Evolutionary conservation across 1,284 basidiomycete genomes (phyloP).

Genomic region (Retiboletus fuscus): DNA sequence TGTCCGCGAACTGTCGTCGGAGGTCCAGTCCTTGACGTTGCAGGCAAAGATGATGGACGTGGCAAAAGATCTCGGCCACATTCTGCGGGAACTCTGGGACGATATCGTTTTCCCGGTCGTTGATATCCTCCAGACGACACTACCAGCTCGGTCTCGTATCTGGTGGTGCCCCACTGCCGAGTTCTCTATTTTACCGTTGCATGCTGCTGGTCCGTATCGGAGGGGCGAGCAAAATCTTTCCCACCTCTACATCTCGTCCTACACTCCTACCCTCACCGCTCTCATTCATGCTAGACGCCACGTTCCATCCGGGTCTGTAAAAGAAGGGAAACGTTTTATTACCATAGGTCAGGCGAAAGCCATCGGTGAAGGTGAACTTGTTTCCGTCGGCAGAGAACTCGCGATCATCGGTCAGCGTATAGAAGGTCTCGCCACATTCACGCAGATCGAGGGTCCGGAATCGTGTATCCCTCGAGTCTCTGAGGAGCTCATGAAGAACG

Average conservation of each 20-base stretch:
- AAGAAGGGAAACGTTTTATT: too few relatives aligned
- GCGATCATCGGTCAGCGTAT: too few relatives aligned
- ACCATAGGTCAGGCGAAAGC: too few relatives aligned
- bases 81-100: conserved; percentile 4
- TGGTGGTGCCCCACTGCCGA: conserved; percentile 9
- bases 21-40: background rate
- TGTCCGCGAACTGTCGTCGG: background rate
- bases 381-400: too few relatives aligned
- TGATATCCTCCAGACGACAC: background rate
- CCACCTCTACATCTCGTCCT: background rate
- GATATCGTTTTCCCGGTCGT: background rate
- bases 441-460: too few relatives aligned
- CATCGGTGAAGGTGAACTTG: too few relatives aligned
- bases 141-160: background rate
- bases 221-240: background rate
- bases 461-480: too few relatives aligned
- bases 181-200: conserved; percentile 4
- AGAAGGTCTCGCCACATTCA: too few relatives aligned
- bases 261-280: too few relatives aligned
- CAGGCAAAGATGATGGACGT: background rate
- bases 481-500: too few relatives aligned
- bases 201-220: conserved; percentile 1
- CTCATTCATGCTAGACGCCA: too few relatives aligned
- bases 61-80: background rate
- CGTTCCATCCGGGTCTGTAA: too few relatives aligned